phyloP scores from a whole-genome alignment of 2,329 filamentous ascomycete species.

The Calonectria pseudoreteaudii region DNA sequence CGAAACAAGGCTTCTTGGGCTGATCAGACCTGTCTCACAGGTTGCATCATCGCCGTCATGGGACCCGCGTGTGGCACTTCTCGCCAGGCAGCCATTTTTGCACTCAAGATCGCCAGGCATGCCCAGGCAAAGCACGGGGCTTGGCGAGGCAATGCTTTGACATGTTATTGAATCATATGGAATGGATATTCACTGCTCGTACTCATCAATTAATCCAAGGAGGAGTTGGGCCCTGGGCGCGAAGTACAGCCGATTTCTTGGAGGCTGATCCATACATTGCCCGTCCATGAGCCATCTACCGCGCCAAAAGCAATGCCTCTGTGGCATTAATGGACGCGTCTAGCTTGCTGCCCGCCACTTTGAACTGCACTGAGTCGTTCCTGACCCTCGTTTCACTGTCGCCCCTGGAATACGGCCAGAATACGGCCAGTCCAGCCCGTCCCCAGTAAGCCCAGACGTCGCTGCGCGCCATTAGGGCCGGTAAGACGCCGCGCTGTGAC shows the following conservation, averaged over 20 bases:
- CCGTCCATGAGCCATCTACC: neutral
- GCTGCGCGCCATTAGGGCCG: neutral
- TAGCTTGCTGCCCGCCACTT: neutral
- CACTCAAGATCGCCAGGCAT: neutral
- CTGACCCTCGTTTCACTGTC: neutral
- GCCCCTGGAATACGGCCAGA: neutral
- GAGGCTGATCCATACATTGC: too few species aligned
- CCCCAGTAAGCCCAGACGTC: neutral
- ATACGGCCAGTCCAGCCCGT: neutral
- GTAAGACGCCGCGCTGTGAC: neutral
- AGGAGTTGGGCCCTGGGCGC: neutral
- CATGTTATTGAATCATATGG: neutral
- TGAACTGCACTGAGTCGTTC: neutral
- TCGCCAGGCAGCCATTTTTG: neutral
- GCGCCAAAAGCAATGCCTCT: neutral
- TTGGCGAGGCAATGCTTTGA: neutral
- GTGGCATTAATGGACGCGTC: neutral
- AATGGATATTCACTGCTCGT: too few species aligned
- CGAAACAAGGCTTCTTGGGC: neutral
- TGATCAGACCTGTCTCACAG: neutral
- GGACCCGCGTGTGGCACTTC: neutral
- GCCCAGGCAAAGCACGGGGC: neutral
- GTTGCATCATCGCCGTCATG: neutral
- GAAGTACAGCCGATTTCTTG: neutral
- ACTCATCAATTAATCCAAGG: neutral